Conservation (phyloP, 371 early-diverging fungal species). For the Nematocida ironsii region DNA sequence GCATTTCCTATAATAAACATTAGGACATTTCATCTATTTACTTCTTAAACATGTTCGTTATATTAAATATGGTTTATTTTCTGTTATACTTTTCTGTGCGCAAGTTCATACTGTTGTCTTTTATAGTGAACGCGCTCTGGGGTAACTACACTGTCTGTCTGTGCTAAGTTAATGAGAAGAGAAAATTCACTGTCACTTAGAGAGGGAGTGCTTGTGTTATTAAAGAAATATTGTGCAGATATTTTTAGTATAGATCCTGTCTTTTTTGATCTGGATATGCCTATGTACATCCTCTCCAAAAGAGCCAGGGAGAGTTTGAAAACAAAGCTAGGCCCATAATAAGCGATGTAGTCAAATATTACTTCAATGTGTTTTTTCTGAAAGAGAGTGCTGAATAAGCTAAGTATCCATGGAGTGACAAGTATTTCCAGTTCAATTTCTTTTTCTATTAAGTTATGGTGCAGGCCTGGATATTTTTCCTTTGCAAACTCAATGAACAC, state of each 20-base stretch:
- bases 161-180: slow-evolving; percentile 19
- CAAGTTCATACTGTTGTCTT: slow-evolving; percentile 47
- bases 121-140: slow-evolving; percentile 25
- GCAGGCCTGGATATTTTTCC: slow-evolving; percentile 46
- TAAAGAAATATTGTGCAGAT: slow-evolving; percentile 41
- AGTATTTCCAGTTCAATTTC: slow-evolving; percentile 47
- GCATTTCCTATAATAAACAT: too few relatives aligned
- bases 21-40: too few relatives aligned
- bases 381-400: slow-evolving; percentile 47
- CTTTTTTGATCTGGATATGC: slow-evolving; percentile 34
- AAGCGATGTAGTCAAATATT: slow-evolving; percentile 49
- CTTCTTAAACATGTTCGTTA: background rate
- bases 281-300: slow-evolving; percentile 49
- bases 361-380: slow-evolving; percentile 22
- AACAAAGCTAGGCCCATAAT: slow-evolving; percentile 31
- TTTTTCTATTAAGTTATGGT: slow-evolving; percentile 32
- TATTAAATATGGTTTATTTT: background rate
- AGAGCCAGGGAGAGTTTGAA: slow-evolving; percentile 38
- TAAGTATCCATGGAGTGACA: slow-evolving; percentile 44
- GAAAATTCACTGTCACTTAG: slow-evolving; percentile 26
- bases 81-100: slow-evolving; percentile 3
- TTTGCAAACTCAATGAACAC: slow-evolving; percentile 25
- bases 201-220: slow-evolving; percentile 6
- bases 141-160: slow-evolving; percentile 1
- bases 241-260: slow-evolving; percentile 50